Evolutionary conservation across 2,329 filamentous ascomycete genomes (phyloP).

Genomic region (Cryphonectria japonica): DNA sequence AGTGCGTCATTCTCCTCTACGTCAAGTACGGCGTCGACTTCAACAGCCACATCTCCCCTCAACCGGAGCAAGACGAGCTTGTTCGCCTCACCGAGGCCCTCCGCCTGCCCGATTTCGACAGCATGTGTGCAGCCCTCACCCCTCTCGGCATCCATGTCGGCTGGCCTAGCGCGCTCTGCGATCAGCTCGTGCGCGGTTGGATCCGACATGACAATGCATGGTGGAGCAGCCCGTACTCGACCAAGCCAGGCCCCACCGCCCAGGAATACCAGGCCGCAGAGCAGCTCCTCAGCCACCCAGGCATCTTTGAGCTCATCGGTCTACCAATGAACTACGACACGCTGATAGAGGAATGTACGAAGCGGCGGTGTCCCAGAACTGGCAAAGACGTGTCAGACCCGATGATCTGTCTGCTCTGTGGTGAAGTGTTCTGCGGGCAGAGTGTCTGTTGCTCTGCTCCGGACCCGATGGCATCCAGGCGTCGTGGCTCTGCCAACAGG

Average conservation of each 20-base stretch:
- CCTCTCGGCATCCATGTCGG: slow-evolving; percentile 48
- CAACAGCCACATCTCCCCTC: slow-evolving; percentile 66
- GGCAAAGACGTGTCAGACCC: slow-evolving; percentile 92
- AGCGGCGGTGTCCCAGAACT: slow-evolving; percentile 81
- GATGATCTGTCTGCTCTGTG: slow-evolving; percentile 90
- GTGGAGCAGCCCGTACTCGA: slow-evolving; percentile 3
- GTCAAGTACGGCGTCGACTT: slow-evolving; percentile 90
- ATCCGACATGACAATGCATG: slow-evolving; percentile 61
- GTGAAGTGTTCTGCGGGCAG: slow-evolving; percentile 95
- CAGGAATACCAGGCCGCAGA: slow-evolving; percentile 9
- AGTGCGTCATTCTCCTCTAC: slow-evolving; percentile 80
- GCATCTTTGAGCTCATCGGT: slow-evolving; percentile 91
- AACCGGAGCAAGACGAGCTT: slow-evolving; percentile 74
- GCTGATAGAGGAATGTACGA: slow-evolving; percentile 89
- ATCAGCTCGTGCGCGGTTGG: slow-evolving; percentile 67
- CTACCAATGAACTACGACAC: slow-evolving; percentile 90
- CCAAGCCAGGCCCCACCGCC: neutral
- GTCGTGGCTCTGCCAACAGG: slow-evolving; percentile 47
- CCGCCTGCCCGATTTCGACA: slow-evolving; percentile 75
- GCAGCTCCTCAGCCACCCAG: slow-evolving; percentile 71
- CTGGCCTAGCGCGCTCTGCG: slow-evolving; percentile 51
- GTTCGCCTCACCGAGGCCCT: slow-evolving; percentile 78
- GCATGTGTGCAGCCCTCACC: slow-evolving; percentile 70
- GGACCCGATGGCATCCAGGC: slow-evolving; percentile 46
- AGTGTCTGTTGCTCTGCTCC: slow-evolving; percentile 84